Conservation (phyloP, 2,329 filamentous ascomycete species). For the Colletotrichum chrysophilum region DNA sequence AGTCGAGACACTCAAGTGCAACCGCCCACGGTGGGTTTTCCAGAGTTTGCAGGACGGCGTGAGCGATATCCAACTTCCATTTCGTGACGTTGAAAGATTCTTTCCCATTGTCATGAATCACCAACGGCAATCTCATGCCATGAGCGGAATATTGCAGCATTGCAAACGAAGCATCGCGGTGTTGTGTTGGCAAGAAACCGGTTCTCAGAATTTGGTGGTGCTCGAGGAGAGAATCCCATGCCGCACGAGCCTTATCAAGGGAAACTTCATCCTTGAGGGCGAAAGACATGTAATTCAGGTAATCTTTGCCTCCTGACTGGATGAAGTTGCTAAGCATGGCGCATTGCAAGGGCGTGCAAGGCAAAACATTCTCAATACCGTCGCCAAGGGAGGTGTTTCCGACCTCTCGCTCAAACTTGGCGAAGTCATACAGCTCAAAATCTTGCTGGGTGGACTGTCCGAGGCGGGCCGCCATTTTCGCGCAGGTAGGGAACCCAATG, state of each 20-base stretch:
- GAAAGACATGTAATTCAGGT: slow-evolving; percentile 76
- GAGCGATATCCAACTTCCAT: slow-evolving; percentile 41
- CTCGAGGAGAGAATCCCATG: slow-evolving; percentile 63
- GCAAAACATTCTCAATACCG: slow-evolving; percentile 65
- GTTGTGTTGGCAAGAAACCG: slow-evolving; percentile 70
- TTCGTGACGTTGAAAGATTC: slow-evolving; percentile 32
- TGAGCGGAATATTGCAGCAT: slow-evolving; percentile 68
- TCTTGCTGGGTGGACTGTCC: not conserved
- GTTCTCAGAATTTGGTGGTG: slow-evolving; percentile 77
- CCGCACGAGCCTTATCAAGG: slow-evolving; percentile 47
- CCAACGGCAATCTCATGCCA: slow-evolving; percentile 22
- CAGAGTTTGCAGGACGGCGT: slow-evolving; percentile 45
- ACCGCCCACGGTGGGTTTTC: slow-evolving; percentile 69
- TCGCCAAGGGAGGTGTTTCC: slow-evolving; percentile 20
- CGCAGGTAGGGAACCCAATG: slow-evolving; percentile 63
- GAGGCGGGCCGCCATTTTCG: slow-evolving; percentile 36
- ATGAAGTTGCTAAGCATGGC: slow-evolving; percentile 81
- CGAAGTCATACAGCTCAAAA: slow-evolving; percentile 40
- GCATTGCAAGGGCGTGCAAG: slow-evolving; percentile 80
- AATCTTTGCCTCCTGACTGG: slow-evolving; percentile 69
- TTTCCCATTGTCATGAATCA: slow-evolving; percentile 1
- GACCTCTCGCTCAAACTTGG: slow-evolving; percentile 40
- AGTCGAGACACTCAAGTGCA: slow-evolving; percentile 43
- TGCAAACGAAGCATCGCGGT: slow-evolving; percentile 67
- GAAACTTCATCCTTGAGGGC: slow-evolving; percentile 47